Evolutionary conservation across 306 rosid genomes (phyloP).

Genomic region (Lablab purpureus): DNA sequence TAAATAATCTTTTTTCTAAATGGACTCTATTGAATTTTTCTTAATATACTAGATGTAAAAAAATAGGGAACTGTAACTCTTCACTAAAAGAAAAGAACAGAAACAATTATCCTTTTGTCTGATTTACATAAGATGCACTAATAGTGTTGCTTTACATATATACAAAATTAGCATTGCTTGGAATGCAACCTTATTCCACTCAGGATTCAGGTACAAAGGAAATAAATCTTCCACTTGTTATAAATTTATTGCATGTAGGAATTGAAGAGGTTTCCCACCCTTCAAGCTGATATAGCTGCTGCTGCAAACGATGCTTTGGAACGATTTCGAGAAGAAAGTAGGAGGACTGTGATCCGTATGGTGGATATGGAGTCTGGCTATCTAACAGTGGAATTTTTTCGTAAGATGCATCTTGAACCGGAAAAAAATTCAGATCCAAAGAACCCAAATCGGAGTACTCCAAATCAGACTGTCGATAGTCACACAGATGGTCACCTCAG

Average conservation of each 20-base stretch:
- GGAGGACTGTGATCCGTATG: constrained; percentile 42
- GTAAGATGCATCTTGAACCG: constrained; percentile 44
- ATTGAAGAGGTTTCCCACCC: constrained; percentile 51
- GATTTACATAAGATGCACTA: not conserved
- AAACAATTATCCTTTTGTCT: not conserved
- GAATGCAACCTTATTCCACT: not conserved
- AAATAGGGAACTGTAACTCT: not conserved
- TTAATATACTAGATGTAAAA: not conserved
- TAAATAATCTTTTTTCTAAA: no score
- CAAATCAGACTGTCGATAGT: constrained; percentile 28
- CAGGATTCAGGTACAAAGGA: not conserved
- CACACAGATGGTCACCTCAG: constrained; percentile 39
- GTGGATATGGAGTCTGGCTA: constrained; percentile 49
- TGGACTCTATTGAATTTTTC: not conserved
- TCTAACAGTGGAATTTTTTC: constrained; percentile 48
- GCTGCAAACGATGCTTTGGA: constrained; percentile 50
- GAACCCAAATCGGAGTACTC: constrained; percentile 10
- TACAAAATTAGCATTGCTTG: not conserved
- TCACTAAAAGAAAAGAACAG: not conserved
- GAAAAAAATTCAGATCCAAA: constrained; percentile 30
- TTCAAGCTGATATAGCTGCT: constrained; percentile 44
- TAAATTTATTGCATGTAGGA: constrained; percentile 36
- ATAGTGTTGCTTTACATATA: not conserved
- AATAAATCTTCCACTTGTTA: not conserved
- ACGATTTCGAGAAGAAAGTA: constrained; percentile 49